These are phyloP conservation scores for Rubroboletus satanas DNA, from an alignment of 768 basidiomycete genomes.

Conservation along the genomic window DNA sequence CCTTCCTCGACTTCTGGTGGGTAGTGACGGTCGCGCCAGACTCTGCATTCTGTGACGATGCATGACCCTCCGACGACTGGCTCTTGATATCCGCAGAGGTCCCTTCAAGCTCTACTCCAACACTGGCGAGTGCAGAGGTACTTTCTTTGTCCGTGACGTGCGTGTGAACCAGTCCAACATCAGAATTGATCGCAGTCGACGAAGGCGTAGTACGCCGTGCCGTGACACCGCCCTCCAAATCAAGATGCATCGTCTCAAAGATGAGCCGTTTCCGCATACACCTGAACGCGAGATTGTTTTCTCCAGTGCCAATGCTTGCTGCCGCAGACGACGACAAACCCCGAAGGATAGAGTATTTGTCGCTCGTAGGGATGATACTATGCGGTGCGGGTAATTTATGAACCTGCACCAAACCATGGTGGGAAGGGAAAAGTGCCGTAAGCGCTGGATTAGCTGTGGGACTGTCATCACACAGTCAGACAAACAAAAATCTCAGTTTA, in stretches of 20 bases:
- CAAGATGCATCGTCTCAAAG: conserved; percentile 88
- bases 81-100: conserved; percentile 2
- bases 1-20: conserved; percentile 38
- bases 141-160: conserved; percentile 7
- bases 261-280: conserved; percentile 83
- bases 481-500: conserved; percentile 2
- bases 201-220: conserved; percentile 66
- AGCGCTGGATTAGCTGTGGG: conserved; percentile 72
- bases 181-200: conserved; percentile 20
- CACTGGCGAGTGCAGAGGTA: conserved; percentile 32
- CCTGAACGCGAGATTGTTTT: conserved; percentile 95
- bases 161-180: conserved; percentile 20
- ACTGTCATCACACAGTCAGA: conserved; percentile 7
- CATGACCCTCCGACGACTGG: conserved; percentile 3
- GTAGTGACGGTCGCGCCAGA: conserved; percentile 2
- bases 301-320: conserved; percentile 64
- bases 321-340: conserved; percentile 61
- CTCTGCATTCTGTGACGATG: conserved; percentile 3
- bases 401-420: conserved; percentile 82
- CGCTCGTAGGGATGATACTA: conserved; percentile 72
- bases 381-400: conserved; percentile 72
- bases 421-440: conserved; percentile 67
- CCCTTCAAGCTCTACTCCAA: conserved; percentile 45
- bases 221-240: conserved; percentile 79
- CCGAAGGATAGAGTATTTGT: conserved; percentile 78